These are phyloP conservation scores for Ajuga chamaepitys DNA, from an alignment of 257 asterid species.

Conservation along the genomic window DNA sequence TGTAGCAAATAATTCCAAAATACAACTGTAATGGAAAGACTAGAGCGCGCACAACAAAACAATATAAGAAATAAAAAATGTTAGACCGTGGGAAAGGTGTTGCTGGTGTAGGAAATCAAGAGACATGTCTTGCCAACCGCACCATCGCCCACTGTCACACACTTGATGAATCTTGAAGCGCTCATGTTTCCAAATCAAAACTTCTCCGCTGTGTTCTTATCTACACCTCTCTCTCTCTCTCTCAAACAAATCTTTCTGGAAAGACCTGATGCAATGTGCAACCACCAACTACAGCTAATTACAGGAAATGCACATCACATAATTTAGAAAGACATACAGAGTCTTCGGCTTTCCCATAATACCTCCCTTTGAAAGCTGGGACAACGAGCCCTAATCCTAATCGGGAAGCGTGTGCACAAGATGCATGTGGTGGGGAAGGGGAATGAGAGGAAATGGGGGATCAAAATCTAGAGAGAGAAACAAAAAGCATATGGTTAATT, in stretches of 20 bases:
- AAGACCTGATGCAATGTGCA: slow-evolving; percentile 19
- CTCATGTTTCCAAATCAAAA: slow-evolving; percentile 35
- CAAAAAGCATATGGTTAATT: slow-evolving; percentile 12
- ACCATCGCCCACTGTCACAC: slow-evolving; percentile 69
- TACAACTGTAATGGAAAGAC: no score
- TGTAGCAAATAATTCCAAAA: not conserved
- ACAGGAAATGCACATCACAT: slow-evolving; percentile 6
- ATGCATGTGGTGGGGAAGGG: slow-evolving; percentile 16
- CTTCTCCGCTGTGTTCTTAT: slow-evolving; percentile 1
- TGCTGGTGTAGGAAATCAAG: slow-evolving; percentile 66
- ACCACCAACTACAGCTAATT: slow-evolving; percentile 16
- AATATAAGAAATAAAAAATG: not conserved
- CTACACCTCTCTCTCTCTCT: slow-evolving; percentile 5
- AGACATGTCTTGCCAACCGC: slow-evolving; percentile 69
- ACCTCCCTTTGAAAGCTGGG: slow-evolving; percentile 16
- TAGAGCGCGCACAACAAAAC: not conserved
- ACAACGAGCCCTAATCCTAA: slow-evolving; percentile 23
- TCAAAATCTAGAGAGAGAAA: slow-evolving; percentile 23
- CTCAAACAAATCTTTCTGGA: not conserved
- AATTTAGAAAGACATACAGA: not conserved
- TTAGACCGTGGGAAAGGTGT: slow-evolving; percentile 86
- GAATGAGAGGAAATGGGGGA: slow-evolving; percentile 13
- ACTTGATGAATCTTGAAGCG: slow-evolving; percentile 66
- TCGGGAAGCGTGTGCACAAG: slow-evolving; percentile 12
- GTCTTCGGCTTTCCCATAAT: slow-evolving; percentile 16